Evolutionary conservation across 2,329 filamentous ascomycete species (phyloP).

Genomic region (Geosmithia morbida): DNA sequence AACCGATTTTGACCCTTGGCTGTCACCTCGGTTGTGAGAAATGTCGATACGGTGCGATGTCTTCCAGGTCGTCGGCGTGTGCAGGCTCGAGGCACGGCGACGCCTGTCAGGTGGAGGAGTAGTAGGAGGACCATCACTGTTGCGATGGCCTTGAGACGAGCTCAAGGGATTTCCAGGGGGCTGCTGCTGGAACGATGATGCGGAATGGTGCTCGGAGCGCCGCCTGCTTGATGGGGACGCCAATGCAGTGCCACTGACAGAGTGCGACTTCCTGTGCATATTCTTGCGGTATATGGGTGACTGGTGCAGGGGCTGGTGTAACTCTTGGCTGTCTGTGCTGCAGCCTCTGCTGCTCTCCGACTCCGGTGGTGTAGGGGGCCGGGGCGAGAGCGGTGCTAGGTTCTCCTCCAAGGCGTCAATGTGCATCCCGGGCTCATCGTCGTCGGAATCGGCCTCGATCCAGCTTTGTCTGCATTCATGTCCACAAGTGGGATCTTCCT

Average conservation of each 20-base stretch:
- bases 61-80: background rate
- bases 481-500: conserved; percentile 7
- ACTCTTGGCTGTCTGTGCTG: background rate
- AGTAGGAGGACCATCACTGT: background rate
- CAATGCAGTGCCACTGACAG: background rate
- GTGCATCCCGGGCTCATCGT: conserved; percentile 8
- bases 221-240: background rate
- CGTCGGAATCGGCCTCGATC: conserved; percentile 21
- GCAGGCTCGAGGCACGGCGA: conserved; percentile 1
- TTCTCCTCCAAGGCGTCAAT: conserved; percentile 5
- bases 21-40: background rate
- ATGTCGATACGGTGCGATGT: background rate
- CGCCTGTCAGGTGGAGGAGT: background rate
- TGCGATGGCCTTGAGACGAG: background rate
- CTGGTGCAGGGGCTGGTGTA: background rate
- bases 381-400: conserved; percentile 10
- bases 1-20: background rate
- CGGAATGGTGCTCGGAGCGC: background rate
- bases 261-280: conserved; percentile 2
- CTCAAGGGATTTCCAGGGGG: background rate
- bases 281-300: background rate
- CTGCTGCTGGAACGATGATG: background rate
- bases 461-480: conserved; percentile 16
- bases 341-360: conserved; percentile 4
- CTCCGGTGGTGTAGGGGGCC: conserved; percentile 14